Evolutionary conservation across 768 basidiomycete species (phyloP).

Genomic region (Fomitopsis pulvina): DNA sequence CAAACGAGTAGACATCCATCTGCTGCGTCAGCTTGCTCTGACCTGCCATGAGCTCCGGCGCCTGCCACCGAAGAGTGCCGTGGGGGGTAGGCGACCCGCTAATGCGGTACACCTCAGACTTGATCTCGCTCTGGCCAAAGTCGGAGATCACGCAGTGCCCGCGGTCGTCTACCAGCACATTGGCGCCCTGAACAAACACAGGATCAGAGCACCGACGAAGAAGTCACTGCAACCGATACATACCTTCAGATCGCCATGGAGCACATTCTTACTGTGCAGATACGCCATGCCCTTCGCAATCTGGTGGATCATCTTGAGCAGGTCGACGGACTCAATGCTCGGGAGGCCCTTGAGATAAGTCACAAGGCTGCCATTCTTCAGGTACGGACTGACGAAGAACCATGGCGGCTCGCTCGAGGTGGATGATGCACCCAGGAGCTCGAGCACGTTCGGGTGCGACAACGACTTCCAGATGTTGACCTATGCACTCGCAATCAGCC

Average conservation of each 20-base stretch:
- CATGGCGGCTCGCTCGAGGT: slow-evolving; percentile 47
- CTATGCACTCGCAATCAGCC: neutral
- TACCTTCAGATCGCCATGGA: slow-evolving; percentile 83
- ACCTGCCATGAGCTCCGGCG: slow-evolving; percentile 34
- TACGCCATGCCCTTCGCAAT: slow-evolving; percentile 81
- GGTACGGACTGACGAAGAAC: slow-evolving; percentile 60
- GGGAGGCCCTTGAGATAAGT: slow-evolving; percentile 41
- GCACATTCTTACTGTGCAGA: slow-evolving; percentile 56
- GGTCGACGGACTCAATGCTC: slow-evolving; percentile 33
- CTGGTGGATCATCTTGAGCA: slow-evolving; percentile 60
- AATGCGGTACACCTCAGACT: slow-evolving; percentile 58
- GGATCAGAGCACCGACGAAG: neutral
- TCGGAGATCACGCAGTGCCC: slow-evolving; percentile 70
- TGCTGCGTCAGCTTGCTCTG: slow-evolving; percentile 23
- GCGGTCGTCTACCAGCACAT: slow-evolving; percentile 68
- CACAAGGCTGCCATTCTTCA: slow-evolving; percentile 57
- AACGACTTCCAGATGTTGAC: slow-evolving; percentile 59
- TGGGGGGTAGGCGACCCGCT: slow-evolving; percentile 38
- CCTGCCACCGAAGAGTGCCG: slow-evolving; percentile 46
- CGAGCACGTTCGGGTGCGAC: slow-evolving; percentile 61
- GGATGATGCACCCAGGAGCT: slow-evolving; percentile 74
- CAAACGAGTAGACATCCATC: slow-evolving; percentile 36
- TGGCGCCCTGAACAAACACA: slow-evolving; percentile 44
- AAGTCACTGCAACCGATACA: slow-evolving; percentile 4
- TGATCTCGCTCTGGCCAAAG: slow-evolving; percentile 80